These are phyloP conservation scores for Rhodotorula sp. DNA, from an alignment of 1,284 basidiomycete species.

Conservation along the genomic window DNA sequence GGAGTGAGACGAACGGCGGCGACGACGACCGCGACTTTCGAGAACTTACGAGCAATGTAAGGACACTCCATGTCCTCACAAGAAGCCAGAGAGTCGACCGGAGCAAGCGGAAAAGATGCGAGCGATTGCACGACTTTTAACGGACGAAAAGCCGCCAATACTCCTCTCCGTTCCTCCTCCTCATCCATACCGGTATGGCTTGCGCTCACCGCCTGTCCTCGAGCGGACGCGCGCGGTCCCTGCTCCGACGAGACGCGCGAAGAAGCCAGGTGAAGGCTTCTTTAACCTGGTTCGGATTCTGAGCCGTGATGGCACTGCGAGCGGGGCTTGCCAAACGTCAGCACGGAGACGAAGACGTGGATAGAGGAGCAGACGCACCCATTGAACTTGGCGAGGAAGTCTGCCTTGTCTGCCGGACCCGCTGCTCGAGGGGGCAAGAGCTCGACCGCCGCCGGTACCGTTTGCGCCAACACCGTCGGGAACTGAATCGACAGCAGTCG, in stretches of 20 bases:
- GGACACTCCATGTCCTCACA: too few relatives aligned
- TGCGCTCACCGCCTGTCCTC: conserved; percentile 25
- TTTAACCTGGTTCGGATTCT: conserved; percentile 73
- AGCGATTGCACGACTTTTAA: too few relatives aligned
- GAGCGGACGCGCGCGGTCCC: conserved; percentile 28
- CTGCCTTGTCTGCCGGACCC: conserved; percentile 67
- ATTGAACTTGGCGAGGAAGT: conserved; percentile 71
- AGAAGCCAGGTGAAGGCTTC: conserved; percentile 58
- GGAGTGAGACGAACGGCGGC: too few relatives aligned
- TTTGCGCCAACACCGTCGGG: conserved; percentile 65
- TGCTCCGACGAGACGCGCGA: conserved; percentile 30
- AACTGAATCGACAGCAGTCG: conserved; percentile 66
- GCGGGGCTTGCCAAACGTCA: not conserved
- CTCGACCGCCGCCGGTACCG: conserved; percentile 70
- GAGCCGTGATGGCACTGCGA: conserved; percentile 61
- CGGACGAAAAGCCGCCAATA: too few relatives aligned
- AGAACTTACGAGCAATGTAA: too few relatives aligned
- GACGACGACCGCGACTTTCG: too few relatives aligned
- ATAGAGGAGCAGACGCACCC: conserved; percentile 55
- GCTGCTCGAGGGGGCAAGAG: conserved; percentile 65
- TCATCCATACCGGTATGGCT: not conserved
- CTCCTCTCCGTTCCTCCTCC: not conserved
- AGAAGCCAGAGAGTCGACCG: too few relatives aligned
- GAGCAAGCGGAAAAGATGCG: too few relatives aligned
- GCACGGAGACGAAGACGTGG: not conserved